Base-by-base conservation (phyloP, 768 basidiomycete genomes). In the Lyophyllum semitale region DNA sequence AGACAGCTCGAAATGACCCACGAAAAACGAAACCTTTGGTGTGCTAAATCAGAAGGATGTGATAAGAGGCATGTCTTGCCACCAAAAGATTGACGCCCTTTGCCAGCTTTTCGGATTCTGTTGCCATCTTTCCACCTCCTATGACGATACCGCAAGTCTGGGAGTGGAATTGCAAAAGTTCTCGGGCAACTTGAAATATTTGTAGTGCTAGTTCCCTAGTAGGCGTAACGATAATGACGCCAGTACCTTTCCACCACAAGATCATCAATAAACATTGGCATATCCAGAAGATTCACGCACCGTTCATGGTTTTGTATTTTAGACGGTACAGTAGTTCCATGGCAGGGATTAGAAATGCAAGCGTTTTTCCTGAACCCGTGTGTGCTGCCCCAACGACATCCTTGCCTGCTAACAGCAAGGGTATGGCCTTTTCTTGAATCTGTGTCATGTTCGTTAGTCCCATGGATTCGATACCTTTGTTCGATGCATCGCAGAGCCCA, bases 101-200 rank as follows among this genome's bases (percentile, higher is more conserved):
- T 33, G 79, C 81, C 55, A 99, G 81, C 74, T 96, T 98, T 63
- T 98, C 95, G 47, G 85, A 91, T 74, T 99, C 97, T 41, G 93
- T 93, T 67, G 93, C 88, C 60, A 90, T 76, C 70, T 97, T 98
- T n/a, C 96, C 95, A 54, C 97, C 97, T 18, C 97, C 97, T 81
- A 99, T 98, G 53, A 98, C 85, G 55, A 99, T 95, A 5, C 95
- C 96, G 70, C 91, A 97, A 1, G 97, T 98, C 71, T 98, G 97
- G 4, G 94, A 95, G 72, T 97, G 95, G 67, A 89, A 82, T 33
- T 81, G 84, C 93, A 98, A 96, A 59, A 99, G 77, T 65, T 98
- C 95, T 70, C 93, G 95, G 20, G 91, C 95, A 23, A 98, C 97
- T 27, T 95, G 93, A 63, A 98, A 99, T 69, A 98, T 98, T 70